Conservation (phyloP, 352 stramenopile genomes). For the Pythium chondricola region DNA sequence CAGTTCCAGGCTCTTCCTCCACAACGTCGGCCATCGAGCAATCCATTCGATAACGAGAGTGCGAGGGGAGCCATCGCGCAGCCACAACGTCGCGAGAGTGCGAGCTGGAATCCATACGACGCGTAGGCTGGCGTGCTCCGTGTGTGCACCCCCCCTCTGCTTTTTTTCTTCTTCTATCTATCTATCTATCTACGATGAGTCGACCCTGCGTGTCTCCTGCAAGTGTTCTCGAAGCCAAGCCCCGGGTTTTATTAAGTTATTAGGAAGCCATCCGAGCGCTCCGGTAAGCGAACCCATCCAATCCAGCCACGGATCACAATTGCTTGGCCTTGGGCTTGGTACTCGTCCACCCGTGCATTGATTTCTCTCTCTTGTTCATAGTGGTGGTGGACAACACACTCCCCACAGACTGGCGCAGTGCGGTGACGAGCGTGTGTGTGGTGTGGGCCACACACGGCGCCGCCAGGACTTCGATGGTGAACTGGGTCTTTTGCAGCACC, state of each 20-base stretch:
- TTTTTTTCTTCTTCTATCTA: background rate
- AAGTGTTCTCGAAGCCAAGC: too few relatives aligned
- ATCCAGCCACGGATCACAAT: too few relatives aligned
- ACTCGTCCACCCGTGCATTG: too few relatives aligned
- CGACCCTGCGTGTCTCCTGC: too few relatives aligned
- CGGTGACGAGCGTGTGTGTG: constrained; percentile 18
- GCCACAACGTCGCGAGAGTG: constrained; percentile 8
- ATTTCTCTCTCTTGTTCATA: too few relatives aligned
- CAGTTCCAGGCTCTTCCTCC: background rate
- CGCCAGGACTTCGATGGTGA: constrained; percentile 30
- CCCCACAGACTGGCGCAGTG: background rate
- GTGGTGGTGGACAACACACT: background rate
- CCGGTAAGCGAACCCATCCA: too few relatives aligned
- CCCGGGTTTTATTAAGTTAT: too few relatives aligned
- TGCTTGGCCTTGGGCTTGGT: too few relatives aligned
- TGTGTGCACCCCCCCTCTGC: background rate
- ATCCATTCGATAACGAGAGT: constrained; percentile 12
- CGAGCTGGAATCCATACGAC: constrained; percentile 17
- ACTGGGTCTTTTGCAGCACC: constrained; percentile 30
- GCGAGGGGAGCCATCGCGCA: background rate
- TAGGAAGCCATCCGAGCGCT: too few relatives aligned
- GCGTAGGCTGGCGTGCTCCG: constrained; percentile 2
- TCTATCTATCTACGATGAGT: constrained; percentile 9
- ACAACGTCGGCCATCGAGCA: constrained; percentile 15
- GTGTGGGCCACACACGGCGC: constrained; percentile 34